These are phyloP conservation scores for Oryza coarctata DNA, from an alignment of 176 grass and related monocot species.

Conservation along the genomic window DNA sequence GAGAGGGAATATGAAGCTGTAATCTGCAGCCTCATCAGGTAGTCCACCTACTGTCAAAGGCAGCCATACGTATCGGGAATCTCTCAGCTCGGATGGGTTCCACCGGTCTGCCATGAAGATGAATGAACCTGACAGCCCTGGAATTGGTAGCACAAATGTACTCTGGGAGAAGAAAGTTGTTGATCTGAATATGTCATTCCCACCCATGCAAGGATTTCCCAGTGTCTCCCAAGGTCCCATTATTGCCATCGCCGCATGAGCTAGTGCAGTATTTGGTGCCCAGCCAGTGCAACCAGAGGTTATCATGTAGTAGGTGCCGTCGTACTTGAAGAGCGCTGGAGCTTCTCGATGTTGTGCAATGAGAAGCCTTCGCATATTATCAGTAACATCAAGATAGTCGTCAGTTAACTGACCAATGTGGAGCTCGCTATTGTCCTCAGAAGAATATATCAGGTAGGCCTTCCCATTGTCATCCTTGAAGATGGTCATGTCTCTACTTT, in stretches of 20 bases:
- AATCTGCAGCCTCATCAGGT: conserved; percentile 85
- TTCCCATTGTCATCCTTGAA: conserved; percentile 95
- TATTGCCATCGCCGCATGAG: conserved; percentile 74
- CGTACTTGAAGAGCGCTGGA: conserved; percentile 75
- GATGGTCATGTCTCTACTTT: conserved; percentile 95
- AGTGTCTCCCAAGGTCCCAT: conserved; percentile 94
- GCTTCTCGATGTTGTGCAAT: conserved; percentile 81
- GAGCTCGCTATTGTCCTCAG: conserved; percentile 88
- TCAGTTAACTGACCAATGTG: conserved; percentile 77
- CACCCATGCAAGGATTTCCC: conserved; percentile 83
- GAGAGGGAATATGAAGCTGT: conserved; percentile 92
- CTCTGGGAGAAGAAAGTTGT: conserved; percentile 96
- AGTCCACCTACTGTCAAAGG: conserved; percentile 77
- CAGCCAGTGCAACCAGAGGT: conserved; percentile 91
- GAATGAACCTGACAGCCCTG: conserved; percentile 69
- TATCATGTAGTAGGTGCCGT: conserved; percentile 94
- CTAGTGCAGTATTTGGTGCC: conserved; percentile 80
- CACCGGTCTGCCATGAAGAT: conserved; percentile 98
- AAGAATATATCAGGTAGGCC: conserved; percentile 94
- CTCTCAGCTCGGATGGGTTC: conserved; percentile 75
- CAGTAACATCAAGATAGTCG: conserved; percentile 79
- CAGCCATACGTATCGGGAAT: conserved; percentile 89
- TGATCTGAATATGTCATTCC: conserved; percentile 69
- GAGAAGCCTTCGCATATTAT: conserved; percentile 56
- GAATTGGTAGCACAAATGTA: conserved; percentile 78